Evolutionary conservation across 805 yeast genomes (phyloP).

Genomic region (Pichia eremophila): DNA sequence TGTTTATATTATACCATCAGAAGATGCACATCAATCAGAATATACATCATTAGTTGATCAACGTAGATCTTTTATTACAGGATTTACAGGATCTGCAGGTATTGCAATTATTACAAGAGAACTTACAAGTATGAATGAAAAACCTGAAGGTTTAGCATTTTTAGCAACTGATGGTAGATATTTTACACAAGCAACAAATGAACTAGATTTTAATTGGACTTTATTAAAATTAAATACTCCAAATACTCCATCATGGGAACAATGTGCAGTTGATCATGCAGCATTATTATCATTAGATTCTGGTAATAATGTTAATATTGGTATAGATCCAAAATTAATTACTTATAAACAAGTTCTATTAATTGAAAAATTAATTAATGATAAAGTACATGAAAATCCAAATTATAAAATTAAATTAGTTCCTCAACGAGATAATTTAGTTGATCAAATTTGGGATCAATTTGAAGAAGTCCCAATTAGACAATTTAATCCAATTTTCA

Average conservation of each 20-base stretch:
- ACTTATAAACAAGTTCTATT: conserved; percentile 28
- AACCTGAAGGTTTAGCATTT: conserved; percentile 47
- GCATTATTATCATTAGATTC: conserved; percentile 40
- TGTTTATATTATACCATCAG: conserved; percentile 56
- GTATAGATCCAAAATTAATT: conserved; percentile 43
- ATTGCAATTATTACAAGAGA: conserved; percentile 50
- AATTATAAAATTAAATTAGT: conserved; percentile 32
- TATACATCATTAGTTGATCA: conserved; percentile 47
- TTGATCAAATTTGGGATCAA: conserved; percentile 39
- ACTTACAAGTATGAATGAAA: conserved; percentile 37
- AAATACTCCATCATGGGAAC: conserved; percentile 47
- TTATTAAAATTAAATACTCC: conserved; percentile 43
- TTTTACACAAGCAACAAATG: conserved; percentile 48
- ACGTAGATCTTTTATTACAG: conserved; percentile 46
- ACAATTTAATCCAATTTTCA: conserved; percentile 38
- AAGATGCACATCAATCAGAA: conserved; percentile 59
- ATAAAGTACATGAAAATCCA: conserved; percentile 17
- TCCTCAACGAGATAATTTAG: conserved; percentile 38
- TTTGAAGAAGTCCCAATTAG: conserved; percentile 58
- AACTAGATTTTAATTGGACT: conserved; percentile 52
- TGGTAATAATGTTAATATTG: conserved; percentile 25
- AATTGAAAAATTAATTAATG: conserved; percentile 25
- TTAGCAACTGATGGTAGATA: conserved; percentile 55
- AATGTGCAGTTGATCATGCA: conserved; percentile 47
- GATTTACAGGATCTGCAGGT: conserved; percentile 56